A percentile compares a stretch with the other conserved stretches of the same genome.
These are phyloP conservation scores for Oropetium thomaeum DNA, from an alignment of 176 grass and related monocot species.

Conservation along the genomic window DNA sequence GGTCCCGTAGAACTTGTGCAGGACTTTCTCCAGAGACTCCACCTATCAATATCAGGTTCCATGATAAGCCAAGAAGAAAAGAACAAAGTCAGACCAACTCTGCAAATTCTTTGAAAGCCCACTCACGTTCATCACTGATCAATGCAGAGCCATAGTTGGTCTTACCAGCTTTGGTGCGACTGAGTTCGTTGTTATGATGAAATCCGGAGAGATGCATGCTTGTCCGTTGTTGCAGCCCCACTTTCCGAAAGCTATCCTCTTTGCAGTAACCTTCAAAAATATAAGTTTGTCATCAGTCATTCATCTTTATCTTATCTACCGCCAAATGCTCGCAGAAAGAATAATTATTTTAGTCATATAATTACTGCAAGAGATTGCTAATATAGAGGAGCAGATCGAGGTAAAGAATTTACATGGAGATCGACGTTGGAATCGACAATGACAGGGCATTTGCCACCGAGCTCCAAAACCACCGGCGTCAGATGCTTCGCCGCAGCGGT, in stretches of 20 bases:
- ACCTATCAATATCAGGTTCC: slow-evolving; percentile 50
- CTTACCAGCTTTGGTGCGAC: slow-evolving; percentile 78
- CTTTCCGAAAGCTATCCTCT: slow-evolving; percentile 77
- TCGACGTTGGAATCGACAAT: slow-evolving; percentile 72
- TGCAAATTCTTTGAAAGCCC: not conserved
- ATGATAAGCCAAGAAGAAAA: not conserved
- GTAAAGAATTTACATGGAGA: slow-evolving; percentile 51
- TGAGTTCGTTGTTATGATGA: slow-evolving; percentile 84
- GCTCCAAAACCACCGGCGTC: slow-evolving; percentile 82
- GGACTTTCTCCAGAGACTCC: slow-evolving; percentile 51
- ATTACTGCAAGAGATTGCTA: not conserved
- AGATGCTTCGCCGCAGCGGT: slow-evolving; percentile 76
- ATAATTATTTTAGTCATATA: not conserved
- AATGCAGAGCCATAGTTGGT: not conserved
- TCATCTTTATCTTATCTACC: not conserved
- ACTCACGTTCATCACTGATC: not conserved
- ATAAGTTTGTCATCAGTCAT: not conserved
- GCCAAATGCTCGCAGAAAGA: too few relatives aligned
- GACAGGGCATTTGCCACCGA: slow-evolving; percentile 93
- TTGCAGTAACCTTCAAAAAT: slow-evolving; percentile 52
- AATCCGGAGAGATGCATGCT: slow-evolving; percentile 93
- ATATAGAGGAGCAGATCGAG: not conserved
- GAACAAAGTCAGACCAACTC: not conserved
- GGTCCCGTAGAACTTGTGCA: slow-evolving; percentile 76
- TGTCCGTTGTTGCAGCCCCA: slow-evolving; percentile 96